phyloP scores from a whole-genome alignment of 2,329 filamentous ascomycete genomes.

The Hymenoscyphus infarciens region DNA sequence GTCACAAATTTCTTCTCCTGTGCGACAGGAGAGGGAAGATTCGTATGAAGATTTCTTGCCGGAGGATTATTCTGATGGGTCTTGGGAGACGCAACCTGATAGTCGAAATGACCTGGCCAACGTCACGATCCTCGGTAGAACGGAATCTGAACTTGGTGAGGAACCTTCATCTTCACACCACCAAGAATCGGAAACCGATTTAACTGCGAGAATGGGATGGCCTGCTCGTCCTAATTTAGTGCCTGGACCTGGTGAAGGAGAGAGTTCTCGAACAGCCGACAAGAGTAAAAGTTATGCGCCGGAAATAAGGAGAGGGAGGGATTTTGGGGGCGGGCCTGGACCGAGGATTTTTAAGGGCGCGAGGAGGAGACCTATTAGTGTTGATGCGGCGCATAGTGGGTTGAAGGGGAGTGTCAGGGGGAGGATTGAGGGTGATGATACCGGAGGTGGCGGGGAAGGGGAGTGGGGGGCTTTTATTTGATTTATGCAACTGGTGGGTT shows the following conservation, averaged over 20 bases:
- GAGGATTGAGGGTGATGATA: slow-evolving; percentile 7
- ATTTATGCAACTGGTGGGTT: not conserved
- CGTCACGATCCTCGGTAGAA: not conserved
- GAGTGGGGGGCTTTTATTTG: slow-evolving; percentile 29
- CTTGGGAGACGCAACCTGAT: slow-evolving; percentile 25
- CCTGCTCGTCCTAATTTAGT: not conserved
- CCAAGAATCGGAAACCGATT: not conserved
- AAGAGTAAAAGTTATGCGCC: not conserved
- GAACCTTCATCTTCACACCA: not conserved
- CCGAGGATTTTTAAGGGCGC: slow-evolving; percentile 21
- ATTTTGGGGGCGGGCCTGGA: slow-evolving; percentile 9
- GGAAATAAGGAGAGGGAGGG: not conserved
- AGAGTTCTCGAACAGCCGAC: not conserved
- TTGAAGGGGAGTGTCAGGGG: slow-evolving; percentile 18
- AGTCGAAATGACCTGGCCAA: slow-evolving; percentile 6
- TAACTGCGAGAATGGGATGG: slow-evolving; percentile 10
- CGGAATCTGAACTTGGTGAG: not conserved
- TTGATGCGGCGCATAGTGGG: slow-evolving; percentile 21
- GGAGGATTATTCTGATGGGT: slow-evolving; percentile 23
- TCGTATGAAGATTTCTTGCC: slow-evolving; percentile 20
- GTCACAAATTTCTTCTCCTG: not conserved
- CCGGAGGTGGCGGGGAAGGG: slow-evolving; percentile 4
- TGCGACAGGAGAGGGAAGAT: not conserved
- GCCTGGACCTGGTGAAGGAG: not conserved
- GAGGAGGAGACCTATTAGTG: slow-evolving; percentile 26